Conservation (phyloP, 1,284 basidiomycete genomes). For the Fistulinella cinereoalba region DNA sequence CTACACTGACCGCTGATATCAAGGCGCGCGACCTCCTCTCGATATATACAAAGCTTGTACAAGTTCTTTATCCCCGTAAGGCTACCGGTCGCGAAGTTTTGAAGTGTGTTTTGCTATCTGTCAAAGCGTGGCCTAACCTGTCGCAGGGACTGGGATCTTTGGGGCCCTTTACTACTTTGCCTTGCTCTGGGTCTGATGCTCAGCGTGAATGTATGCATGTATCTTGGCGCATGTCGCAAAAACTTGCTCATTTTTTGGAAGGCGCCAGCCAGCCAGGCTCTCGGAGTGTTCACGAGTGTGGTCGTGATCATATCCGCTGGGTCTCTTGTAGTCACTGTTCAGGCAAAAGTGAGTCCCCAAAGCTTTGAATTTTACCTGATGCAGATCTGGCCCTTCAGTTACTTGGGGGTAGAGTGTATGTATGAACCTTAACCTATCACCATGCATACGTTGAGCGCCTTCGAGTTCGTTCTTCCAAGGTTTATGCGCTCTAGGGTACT, state of each 20-base stretch:
- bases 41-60: slow-evolving; percentile 88
- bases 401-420: slow-evolving; percentile 91
- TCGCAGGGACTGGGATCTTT: slow-evolving; percentile 90
- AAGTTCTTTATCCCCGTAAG: slow-evolving; percentile 86
- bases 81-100: slow-evolving; percentile 76
- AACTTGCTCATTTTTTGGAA: slow-evolving; percentile 31
- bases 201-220: slow-evolving; percentile 72
- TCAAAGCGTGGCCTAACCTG: slow-evolving; percentile 7
- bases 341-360: slow-evolving; percentile 68
- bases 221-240: background rate
- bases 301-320: slow-evolving; percentile 89
- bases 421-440: slow-evolving; percentile 7
- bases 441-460: slow-evolving; percentile 1
- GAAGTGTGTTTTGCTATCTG: slow-evolving; percentile 42
- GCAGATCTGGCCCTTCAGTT: slow-evolving; percentile 45
- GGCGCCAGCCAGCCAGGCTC: slow-evolving; percentile 81
- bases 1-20: slow-evolving; percentile 9
- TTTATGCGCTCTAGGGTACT: slow-evolving; percentile 89
- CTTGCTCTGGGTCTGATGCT: slow-evolving; percentile 83
- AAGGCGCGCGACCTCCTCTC: slow-evolving; percentile 85
- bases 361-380: background rate
- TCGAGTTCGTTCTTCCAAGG: slow-evolving; percentile 91
- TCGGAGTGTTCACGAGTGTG: slow-evolving; percentile 89
- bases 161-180: slow-evolving; percentile 90
- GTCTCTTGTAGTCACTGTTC: slow-evolving; percentile 85